These are phyloP conservation scores for Sideroxylon spinosum DNA, from an alignment of 179 eudicot species.

Conservation along the genomic window DNA sequence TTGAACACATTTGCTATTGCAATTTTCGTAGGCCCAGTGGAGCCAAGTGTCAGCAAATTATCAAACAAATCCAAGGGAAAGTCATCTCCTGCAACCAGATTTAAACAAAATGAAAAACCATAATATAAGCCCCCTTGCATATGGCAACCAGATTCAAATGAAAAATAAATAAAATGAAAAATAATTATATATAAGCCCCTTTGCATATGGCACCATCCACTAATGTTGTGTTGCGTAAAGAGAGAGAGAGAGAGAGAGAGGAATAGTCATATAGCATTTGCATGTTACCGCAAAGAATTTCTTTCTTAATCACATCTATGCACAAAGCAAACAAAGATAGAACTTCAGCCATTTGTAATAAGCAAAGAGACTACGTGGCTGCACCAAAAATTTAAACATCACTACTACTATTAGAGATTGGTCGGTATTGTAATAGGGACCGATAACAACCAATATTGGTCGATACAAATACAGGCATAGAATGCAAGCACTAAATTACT, in stretches of 20 bases:
- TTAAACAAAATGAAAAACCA: slow-evolving; percentile 25
- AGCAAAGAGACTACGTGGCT: neutral
- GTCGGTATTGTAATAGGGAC: no score
- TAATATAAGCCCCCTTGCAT: slow-evolving; percentile 28
- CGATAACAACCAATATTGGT: no score
- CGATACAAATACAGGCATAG: no score
- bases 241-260: no score
- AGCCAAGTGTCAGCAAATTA: slow-evolving; percentile 55
- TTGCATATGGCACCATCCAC: slow-evolving; percentile 20
- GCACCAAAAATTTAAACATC: neutral
- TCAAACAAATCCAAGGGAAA: slow-evolving; percentile 73
- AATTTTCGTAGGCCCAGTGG: slow-evolving; percentile 64
- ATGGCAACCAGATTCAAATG: neutral
- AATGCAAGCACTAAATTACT: no score
- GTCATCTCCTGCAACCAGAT: slow-evolving; percentile 18
- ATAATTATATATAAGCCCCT: slow-evolving; percentile 18
- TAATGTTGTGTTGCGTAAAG: neutral
- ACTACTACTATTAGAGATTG: no score
- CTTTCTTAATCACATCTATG: slow-evolving; percentile 29
- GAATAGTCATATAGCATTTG: neutral
- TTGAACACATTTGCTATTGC: slow-evolving; percentile 46
- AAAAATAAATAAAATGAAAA: slow-evolving; percentile 22
- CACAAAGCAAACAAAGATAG: slow-evolving; percentile 61
- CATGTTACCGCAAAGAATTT: slow-evolving; percentile 49
- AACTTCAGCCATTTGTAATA: slow-evolving; percentile 37